These are phyloP conservation scores for Ascochyta koolunga DNA, from an alignment of 2,329 filamentous ascomycete genomes.

Conservation along the genomic window DNA sequence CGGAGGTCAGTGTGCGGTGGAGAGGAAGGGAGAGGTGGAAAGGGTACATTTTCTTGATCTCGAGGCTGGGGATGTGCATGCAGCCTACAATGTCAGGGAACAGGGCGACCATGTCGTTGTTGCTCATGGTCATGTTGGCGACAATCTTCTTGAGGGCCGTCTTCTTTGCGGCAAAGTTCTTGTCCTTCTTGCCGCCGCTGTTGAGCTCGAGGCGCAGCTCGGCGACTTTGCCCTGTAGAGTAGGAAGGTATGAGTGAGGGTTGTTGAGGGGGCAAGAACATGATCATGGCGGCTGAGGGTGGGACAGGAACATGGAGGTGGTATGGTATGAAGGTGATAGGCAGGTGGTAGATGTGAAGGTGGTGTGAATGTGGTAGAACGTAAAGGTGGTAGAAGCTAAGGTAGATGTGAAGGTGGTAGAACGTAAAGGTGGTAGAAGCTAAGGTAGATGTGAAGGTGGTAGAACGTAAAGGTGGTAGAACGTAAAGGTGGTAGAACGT, in stretches of 20 bases:
- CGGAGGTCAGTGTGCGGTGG: no score
- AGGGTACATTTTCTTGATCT: constrained; percentile 99
- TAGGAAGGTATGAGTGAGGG: constrained; percentile 58
- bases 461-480: no score
- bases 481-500: no score
- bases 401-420: no score
- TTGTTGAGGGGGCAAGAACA: constrained; percentile 51
- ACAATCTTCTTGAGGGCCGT: constrained; percentile 99
- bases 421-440: no score
- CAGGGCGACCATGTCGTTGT: constrained; percentile 98
- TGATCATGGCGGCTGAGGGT: constrained; percentile 30
- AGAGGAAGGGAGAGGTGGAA: no score
- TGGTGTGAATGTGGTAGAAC: not conserved
- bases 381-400: no score
- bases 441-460: no score
- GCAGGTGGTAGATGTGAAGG: no score
- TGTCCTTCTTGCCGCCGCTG: constrained; percentile 95
- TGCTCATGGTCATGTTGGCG: constrained; percentile 99
- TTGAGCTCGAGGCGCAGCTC: constrained; percentile 95
- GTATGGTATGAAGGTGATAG: no score
- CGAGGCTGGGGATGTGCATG: constrained; percentile 92
- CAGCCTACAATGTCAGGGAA: constrained; percentile 95
- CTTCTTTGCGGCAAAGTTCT: constrained; percentile 93
- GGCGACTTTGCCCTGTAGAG: constrained; percentile 92
- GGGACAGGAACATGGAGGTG: no score